phyloP scores from a whole-genome alignment of 805 yeast genomes.

The Metschnikowia reukaufii region DNA sequence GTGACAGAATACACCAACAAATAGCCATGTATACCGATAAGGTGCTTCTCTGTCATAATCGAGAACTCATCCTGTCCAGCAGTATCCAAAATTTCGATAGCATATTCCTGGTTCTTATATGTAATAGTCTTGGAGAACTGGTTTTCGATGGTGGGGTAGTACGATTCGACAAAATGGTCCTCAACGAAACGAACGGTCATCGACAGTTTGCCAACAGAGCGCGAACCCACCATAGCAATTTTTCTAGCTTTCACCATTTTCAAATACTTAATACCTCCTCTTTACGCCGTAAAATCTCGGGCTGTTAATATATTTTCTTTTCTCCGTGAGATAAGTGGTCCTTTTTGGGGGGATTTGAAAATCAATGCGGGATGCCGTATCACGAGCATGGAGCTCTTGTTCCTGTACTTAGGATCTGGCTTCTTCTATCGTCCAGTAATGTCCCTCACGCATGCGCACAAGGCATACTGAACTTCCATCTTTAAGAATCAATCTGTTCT shows the following conservation, averaged over 20 bases:
- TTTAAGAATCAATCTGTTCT: too few relatives aligned
- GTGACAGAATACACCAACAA: slow-evolving; percentile 80
- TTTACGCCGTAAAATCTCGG: not conserved
- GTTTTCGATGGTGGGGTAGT: slow-evolving; percentile 89
- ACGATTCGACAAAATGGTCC: slow-evolving; percentile 82
- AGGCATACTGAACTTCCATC: too few relatives aligned
- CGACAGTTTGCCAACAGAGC: slow-evolving; percentile 88
- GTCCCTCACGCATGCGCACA: too few relatives aligned
- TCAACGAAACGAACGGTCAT: slow-evolving; percentile 83
- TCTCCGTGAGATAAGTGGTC: too few relatives aligned
- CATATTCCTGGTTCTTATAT: slow-evolving; percentile 71
- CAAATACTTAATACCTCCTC: not conserved
- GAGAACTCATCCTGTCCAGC: slow-evolving; percentile 93
- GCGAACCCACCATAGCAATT: slow-evolving; percentile 82
- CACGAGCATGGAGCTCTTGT: not conserved
- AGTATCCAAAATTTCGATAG: slow-evolving; percentile 83
- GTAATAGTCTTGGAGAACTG: slow-evolving; percentile 71
- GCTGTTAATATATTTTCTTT: too few relatives aligned
- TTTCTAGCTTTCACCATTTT: slow-evolving; percentile 58
- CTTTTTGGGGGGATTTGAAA: too few relatives aligned
- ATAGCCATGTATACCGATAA: slow-evolving; percentile 83
- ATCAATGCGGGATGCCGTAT: not conserved
- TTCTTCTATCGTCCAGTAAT: not conserved
- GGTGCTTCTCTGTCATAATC: slow-evolving; percentile 72
- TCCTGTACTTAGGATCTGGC: not conserved